Evolutionary conservation across 2,329 filamentous ascomycete species (phyloP).

Genomic region (Aspergillus amoenus): DNA sequence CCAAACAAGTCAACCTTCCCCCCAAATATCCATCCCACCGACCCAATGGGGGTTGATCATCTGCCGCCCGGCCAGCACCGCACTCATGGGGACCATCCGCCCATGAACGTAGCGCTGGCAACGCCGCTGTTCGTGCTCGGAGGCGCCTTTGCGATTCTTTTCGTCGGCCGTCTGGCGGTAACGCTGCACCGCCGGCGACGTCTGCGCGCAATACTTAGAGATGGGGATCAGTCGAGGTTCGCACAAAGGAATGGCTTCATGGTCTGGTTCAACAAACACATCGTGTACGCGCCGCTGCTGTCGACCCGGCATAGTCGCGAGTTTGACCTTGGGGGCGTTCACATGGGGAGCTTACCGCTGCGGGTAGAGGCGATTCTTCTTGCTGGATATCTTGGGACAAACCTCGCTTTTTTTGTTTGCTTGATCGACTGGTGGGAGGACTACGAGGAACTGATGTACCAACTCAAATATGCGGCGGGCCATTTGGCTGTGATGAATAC

Average conservation of each 20-base stretch:
- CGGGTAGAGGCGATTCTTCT: conserved; percentile 71
- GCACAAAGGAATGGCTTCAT: conserved; percentile 15
- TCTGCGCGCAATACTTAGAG: conserved; percentile 17
- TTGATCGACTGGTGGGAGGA: conserved; percentile 34
- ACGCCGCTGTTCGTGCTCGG: conserved; percentile 31
- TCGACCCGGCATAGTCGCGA: conserved; percentile 72
- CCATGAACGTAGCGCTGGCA: conserved; percentile 34
- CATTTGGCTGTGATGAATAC: conserved; percentile 82
- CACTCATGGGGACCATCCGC: conserved; percentile 21
- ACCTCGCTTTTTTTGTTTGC: conserved; percentile 67
- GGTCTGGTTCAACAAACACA: conserved; percentile 38
- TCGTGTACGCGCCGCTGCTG: conserved; percentile 63
- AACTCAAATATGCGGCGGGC: conserved; percentile 76
- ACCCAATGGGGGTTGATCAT: conserved; percentile 32
- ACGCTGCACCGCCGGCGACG: conserved; percentile 27
- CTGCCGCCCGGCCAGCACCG: conserved; percentile 25
- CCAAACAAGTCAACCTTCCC: background rate
- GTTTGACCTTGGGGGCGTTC: conserved; percentile 63
- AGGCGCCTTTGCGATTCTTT: conserved; percentile 24
- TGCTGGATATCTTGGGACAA: conserved; percentile 63
- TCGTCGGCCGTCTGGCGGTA: conserved; percentile 23
- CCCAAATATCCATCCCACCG: too few relatives aligned
- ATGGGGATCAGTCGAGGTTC: conserved; percentile 23
- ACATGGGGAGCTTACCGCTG: conserved; percentile 71
- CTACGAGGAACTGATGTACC: conserved; percentile 31